A percentile compares a stretch with the other conserved stretches of the same genome.
phyloP scores from a whole-genome alignment of 108 stramenopile species.

The Pseudonitzschia pungens region DNA sequence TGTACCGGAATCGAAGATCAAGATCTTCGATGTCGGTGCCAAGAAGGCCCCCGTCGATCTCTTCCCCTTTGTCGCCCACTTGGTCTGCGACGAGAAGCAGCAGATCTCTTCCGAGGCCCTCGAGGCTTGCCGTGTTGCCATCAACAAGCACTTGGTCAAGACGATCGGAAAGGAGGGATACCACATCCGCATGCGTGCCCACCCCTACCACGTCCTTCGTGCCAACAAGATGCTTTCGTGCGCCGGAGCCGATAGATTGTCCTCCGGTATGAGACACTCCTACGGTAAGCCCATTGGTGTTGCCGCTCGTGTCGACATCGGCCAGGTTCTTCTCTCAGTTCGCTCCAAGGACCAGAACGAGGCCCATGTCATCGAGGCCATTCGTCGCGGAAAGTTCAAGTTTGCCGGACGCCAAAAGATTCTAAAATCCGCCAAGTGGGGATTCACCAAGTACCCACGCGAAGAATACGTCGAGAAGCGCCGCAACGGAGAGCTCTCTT shows the following conservation, averaged over 20 bases:
- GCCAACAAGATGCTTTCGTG: constrained; percentile 99
- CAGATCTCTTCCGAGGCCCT: constrained; percentile 99
- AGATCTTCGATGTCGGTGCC: constrained; percentile 98
- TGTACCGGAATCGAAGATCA: constrained; percentile 99
- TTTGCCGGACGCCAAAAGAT: constrained; percentile 99
- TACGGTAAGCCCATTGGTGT: constrained; percentile 99
- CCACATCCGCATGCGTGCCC: constrained; percentile 99
- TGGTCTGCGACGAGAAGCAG: constrained; percentile 99
- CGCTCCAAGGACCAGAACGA: constrained; percentile 93
- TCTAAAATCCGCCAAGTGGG: constrained; percentile 99
- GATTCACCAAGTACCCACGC: constrained; percentile 98
- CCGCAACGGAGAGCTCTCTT: constrained; percentile 88
- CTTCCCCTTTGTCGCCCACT: constrained; percentile 99
- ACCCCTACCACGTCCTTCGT: constrained; percentile 99
- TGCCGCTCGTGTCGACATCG: constrained; percentile 98
- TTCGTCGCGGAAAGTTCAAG: constrained; percentile 99
- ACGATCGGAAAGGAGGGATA: constrained; percentile 97
- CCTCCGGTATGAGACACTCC: constrained; percentile 97
- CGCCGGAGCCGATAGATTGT: constrained; percentile 95
- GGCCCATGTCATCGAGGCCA: constrained; percentile 94
- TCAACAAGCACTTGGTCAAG: constrained; percentile 99
- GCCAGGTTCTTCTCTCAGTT: constrained; percentile 95
- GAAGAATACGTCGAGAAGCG: constrained; percentile 95
- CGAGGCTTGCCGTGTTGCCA: constrained; percentile 99
- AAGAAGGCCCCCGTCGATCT: constrained; percentile 98